Evolutionary conservation across 768 basidiomycete species (phyloP).

Genomic region (Clitopilus passeckerianus): DNA sequence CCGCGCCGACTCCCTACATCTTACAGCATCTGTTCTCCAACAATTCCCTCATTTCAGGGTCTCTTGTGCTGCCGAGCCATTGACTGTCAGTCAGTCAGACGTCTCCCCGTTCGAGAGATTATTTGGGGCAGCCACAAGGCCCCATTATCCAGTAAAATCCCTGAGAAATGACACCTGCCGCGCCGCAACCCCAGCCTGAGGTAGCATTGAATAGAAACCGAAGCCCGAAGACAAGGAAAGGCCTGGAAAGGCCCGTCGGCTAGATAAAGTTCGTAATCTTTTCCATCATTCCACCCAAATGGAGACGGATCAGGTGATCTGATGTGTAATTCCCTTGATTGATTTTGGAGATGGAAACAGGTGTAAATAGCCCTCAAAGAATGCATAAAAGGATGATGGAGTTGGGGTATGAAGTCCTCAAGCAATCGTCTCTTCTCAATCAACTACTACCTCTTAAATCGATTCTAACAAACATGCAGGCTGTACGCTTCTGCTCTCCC

Average conservation of each 20-base stretch:
- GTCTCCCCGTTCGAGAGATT: no score
- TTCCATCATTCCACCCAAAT: not conserved
- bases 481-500: slow-evolving; percentile 2
- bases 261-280: not conserved
- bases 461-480: slow-evolving; percentile 2
- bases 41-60: not conserved
- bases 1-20: not conserved
- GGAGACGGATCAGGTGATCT: not conserved
- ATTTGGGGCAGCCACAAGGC: no score
- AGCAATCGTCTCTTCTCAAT: not conserved
- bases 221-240: no score
- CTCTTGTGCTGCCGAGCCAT: not conserved
- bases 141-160: no score
- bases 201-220: no score
- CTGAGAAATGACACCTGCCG: no score
- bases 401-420: not conserved
- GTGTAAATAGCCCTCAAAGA: not conserved
- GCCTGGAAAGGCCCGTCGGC: not conserved
- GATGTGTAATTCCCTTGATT: not conserved
- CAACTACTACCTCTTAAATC: not conserved
- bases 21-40: not conserved
- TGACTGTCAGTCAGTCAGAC: no score
- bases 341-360: not conserved
- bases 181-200: no score
- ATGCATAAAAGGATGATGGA: not conserved